Base-by-base conservation (phyloP, 2,329 filamentous ascomycete genomes). In the Aspergillus hiratsukae region DNA sequence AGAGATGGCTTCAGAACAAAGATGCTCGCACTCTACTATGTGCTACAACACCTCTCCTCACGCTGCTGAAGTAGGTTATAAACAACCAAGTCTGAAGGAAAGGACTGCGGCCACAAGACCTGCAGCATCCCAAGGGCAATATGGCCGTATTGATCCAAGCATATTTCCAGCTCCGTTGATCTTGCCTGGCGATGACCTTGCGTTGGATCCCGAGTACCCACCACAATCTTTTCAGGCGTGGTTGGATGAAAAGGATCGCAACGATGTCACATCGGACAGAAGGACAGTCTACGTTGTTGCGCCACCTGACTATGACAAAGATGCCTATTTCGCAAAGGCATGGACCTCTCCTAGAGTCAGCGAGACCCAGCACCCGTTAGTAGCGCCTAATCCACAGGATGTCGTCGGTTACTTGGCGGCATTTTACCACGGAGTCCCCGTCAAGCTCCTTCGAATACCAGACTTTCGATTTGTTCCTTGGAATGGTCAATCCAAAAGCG, bases 121-220 rank as follows among this genome's bases (percentile, higher is more conserved):
- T 37, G 29, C 52, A 3, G 50, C 35, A 21, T 37, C 48, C 43
- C 21, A 46, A 25, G 41, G 35, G 11, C 19, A 19, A 17, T 27
- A 49, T 3, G 29, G 51, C 37, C 23, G n/a, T 40, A 28, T 54
- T 3, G 43, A 62, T 41, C 40, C 58, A 1, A 63, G 62, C 1
- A 52, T 74, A 0, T 88, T 86, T 58, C 85, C 85, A 0, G 82
- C 75, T 0, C 84, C 85, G 0, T 66, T 88, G 5, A 73, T 87
- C 0, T 71, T 88, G 0, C 85, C 86, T 0, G 76, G 74, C 2
- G 85, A 88, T 64, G 82, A 83, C 21, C 74, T 89, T 1, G 78
- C 80, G 0, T 69, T 76, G 35, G 80, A 87, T 41, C 80, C 81
- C 1, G 72, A 78, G 4, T 76, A 75, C 41, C 73, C 77, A 1